phyloP scores from a whole-genome alignment of 2,329 filamentous ascomycete species.

The Monilinia vaccinii-corymbosi region DNA sequence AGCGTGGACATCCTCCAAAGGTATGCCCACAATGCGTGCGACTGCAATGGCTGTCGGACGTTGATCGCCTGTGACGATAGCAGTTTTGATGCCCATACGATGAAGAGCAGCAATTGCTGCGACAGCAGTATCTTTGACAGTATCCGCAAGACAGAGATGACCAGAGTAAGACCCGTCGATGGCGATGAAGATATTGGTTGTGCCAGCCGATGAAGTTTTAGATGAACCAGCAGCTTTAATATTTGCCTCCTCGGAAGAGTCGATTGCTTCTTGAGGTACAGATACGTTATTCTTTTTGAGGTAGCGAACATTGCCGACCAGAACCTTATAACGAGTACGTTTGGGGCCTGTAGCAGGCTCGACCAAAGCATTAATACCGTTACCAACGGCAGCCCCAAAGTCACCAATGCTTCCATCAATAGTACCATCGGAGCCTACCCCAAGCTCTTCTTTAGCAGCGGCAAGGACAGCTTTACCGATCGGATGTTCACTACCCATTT shows the following conservation, averaged over 20 bases:
- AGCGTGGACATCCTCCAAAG: constrained; percentile 66
- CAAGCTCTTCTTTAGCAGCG: constrained; percentile 67
- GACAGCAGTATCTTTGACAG: constrained; percentile 78
- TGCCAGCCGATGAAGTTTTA: constrained; percentile 47
- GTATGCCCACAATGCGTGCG: constrained; percentile 73
- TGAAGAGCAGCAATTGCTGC: constrained; percentile 75
- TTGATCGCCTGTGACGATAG: constrained; percentile 92
- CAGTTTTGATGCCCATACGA: constrained; percentile 75
- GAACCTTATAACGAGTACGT: constrained; percentile 63
- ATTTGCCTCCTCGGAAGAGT: constrained; percentile 53
- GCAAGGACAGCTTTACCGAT: constrained; percentile 80
- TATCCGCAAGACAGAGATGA: constrained; percentile 76
- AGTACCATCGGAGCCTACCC: constrained; percentile 59
- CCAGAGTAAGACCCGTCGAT: constrained; percentile 77
- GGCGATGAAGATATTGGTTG: constrained; percentile 85
- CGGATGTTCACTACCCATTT: constrained; percentile 92
- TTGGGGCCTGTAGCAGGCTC: constrained; percentile 65
- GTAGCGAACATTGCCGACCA: constrained; percentile 75
- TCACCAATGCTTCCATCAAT: constrained; percentile 79
- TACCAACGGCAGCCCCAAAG: constrained; percentile 75
- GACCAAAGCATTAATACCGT: constrained; percentile 73
- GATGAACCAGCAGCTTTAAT: constrained; percentile 32
- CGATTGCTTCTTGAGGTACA: constrained; percentile 54
- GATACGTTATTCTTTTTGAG: constrained; percentile 61
- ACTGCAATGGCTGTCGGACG: constrained; percentile 75